Evolutionary conservation across 169 alveolate genomes (phyloP).

Genomic region (Plasmodium relictum): DNA sequence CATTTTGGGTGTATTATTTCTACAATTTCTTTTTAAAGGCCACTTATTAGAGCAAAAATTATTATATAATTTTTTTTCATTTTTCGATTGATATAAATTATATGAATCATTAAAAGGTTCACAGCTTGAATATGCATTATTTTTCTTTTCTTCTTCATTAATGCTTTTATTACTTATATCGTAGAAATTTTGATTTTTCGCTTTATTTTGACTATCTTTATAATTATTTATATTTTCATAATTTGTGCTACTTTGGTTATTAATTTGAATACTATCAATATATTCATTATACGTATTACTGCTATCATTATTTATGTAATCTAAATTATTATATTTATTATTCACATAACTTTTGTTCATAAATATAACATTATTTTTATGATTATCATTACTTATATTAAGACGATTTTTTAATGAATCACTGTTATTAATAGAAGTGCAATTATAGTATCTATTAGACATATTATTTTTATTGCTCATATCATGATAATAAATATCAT

Average conservation of each 20-base stretch:
- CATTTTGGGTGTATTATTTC: conserved; percentile 32
- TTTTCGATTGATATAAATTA: background rate
- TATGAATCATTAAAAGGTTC: background rate
- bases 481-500: background rate
- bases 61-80: conserved; percentile 15
- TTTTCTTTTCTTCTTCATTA: background rate
- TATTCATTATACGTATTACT: conserved; percentile 4
- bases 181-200: conserved; percentile 2
- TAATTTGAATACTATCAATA: background rate
- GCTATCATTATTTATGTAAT: background rate
- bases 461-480: background rate
- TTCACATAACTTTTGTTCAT: conserved; percentile 2
- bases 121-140: background rate
- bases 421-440: background rate
- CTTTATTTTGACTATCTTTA: background rate
- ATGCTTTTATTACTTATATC: background rate
- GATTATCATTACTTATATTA: background rate
- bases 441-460: background rate
- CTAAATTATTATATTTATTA: conserved; percentile 10
- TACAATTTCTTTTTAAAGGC: conserved; percentile 45
- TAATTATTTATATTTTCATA: conserved; percentile 21
- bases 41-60: conserved; percentile 19
- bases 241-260: conserved; percentile 3
- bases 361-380: background rate
- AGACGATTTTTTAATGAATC: background rate